These are phyloP conservation scores for Aspergillus oerlinghausenensis DNA, from an alignment of 2,329 filamentous ascomycete species.

Conservation along the genomic window DNA sequence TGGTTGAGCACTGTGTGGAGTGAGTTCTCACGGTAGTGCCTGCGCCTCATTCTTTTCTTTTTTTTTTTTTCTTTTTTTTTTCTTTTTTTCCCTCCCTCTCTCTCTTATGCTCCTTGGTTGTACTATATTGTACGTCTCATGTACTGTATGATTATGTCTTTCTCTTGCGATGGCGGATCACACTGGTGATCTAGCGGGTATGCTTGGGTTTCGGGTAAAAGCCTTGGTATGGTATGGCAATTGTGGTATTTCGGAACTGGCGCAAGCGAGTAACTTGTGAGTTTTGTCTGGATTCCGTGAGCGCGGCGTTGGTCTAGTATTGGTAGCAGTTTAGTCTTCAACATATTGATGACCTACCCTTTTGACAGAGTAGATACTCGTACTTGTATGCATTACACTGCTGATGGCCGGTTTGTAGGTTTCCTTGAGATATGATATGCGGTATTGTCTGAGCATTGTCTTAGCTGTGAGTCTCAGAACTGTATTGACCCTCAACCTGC, in stretches of 20 bases:
- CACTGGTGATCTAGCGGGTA: too few species aligned
- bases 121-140: slow-evolving; percentile 23
- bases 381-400: too few species aligned
- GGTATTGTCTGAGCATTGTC: too few species aligned
- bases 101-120: slow-evolving; percentile 7
- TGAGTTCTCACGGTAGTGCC: slow-evolving; percentile 23
- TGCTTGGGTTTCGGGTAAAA: neutral
- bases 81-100: too few species aligned
- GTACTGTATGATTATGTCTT: slow-evolving; percentile 23
- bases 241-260: neutral
- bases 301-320: neutral
- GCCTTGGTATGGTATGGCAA: too few species aligned
- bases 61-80: neutral
- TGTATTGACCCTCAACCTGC: too few species aligned
- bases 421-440: neutral
- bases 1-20: slow-evolving; percentile 36
- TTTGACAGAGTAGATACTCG: too few species aligned
- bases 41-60: neutral
- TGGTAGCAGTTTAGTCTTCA: too few species aligned
- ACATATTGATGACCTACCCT: too few species aligned
- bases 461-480: too few species aligned
- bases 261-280: neutral
- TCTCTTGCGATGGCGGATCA: neutral
- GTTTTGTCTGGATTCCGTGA: neutral
- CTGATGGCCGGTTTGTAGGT: neutral